phyloP scores from a whole-genome alignment of 1,139 yeast species.

The Yamadazyma kanchanaburiensis region DNA sequence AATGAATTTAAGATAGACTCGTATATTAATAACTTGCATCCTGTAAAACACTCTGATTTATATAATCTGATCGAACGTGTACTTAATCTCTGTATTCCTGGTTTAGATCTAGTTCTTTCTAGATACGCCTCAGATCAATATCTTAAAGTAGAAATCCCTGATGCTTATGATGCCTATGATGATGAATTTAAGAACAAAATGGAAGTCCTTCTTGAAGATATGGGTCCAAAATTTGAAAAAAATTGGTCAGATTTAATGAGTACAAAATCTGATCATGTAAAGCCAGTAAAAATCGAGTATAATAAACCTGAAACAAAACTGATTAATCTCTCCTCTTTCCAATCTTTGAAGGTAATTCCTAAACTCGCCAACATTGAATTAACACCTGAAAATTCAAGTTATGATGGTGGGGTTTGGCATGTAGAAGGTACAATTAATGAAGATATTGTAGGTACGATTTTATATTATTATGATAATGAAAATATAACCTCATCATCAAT shows the following conservation, averaged over 20 bases:
- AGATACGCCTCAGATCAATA: conserved; percentile 18
- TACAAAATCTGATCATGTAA: conserved; percentile 4
- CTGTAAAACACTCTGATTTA: conserved; percentile 18
- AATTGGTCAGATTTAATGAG: conserved; percentile 1
- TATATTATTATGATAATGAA: conserved; percentile 42
- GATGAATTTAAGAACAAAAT: conserved; percentile 6
- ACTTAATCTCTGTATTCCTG: conserved; percentile 21
- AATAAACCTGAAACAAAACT: conserved; percentile 16
- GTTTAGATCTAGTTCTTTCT: conserved; percentile 25
- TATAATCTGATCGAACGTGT: conserved; percentile 22
- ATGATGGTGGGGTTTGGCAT: conserved; percentile 45
- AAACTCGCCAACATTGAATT: conserved; percentile 41
- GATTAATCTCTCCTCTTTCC: conserved; percentile 18
- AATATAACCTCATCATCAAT: conserved; percentile 36
- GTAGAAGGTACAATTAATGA: conserved; percentile 44
- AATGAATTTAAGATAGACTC: conserved; percentile 22
- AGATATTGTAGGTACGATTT: conserved; percentile 39
- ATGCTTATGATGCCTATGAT: conserved; percentile 14
- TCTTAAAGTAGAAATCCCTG: conserved; percentile 16
- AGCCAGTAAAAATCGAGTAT: conserved; percentile 10
- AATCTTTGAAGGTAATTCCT: conserved; percentile 33
- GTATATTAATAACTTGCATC: conserved; percentile 40
- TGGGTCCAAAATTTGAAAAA: background rate
- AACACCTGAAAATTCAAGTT: conserved; percentile 38
- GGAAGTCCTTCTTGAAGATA: conserved; percentile 2